A percentile compares a stretch with the other conserved stretches of the same genome.
Conservation (phyloP, 805 yeast genomes). For the Naumovozyma baii region DNA sequence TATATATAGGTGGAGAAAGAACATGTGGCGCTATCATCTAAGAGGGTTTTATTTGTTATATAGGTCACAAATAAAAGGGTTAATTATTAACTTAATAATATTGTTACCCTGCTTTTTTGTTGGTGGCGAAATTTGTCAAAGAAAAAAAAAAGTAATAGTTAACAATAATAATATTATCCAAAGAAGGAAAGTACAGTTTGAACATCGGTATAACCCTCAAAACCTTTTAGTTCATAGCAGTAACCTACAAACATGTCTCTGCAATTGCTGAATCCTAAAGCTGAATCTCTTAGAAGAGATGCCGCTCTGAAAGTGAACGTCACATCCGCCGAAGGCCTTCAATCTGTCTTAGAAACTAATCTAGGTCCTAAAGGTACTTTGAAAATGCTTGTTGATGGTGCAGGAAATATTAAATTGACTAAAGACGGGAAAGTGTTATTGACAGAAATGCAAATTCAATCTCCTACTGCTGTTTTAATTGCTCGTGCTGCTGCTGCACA, state of each 20-base stretch:
- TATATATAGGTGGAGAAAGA: too few relatives aligned
- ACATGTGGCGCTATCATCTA: too few relatives aligned
- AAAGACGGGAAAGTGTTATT: slow-evolving; percentile 93
- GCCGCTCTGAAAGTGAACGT: slow-evolving; percentile 95
- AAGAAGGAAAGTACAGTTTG: neutral
- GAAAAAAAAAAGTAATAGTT: too few relatives aligned
- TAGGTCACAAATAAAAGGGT: too few relatives aligned
- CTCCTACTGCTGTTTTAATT: slow-evolving; percentile 82
- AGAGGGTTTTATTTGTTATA: too few relatives aligned
- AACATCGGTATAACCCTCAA: too few relatives aligned
- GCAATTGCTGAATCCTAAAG: slow-evolving; percentile 91
- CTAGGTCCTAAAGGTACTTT: slow-evolving; percentile 96
- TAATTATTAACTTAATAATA: too few relatives aligned
- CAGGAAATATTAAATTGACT: slow-evolving; percentile 89
- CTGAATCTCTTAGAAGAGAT: slow-evolving; percentile 89
- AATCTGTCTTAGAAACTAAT: slow-evolving; percentile 82
- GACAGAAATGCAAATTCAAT: slow-evolving; percentile 93
- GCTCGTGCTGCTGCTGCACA: slow-evolving; percentile 98
- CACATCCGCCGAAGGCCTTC: slow-evolving; percentile 93
- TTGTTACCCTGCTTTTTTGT: too few relatives aligned
- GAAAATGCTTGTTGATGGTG: slow-evolving; percentile 93
- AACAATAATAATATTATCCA: too few relatives aligned
- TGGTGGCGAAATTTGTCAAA: too few relatives aligned
- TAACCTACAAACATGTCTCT: slow-evolving; percentile 37
- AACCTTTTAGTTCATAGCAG: neutral